Conservation (phyloP, 2,329 filamentous ascomycete genomes). For the Arthrinium phaeospermum region DNA sequence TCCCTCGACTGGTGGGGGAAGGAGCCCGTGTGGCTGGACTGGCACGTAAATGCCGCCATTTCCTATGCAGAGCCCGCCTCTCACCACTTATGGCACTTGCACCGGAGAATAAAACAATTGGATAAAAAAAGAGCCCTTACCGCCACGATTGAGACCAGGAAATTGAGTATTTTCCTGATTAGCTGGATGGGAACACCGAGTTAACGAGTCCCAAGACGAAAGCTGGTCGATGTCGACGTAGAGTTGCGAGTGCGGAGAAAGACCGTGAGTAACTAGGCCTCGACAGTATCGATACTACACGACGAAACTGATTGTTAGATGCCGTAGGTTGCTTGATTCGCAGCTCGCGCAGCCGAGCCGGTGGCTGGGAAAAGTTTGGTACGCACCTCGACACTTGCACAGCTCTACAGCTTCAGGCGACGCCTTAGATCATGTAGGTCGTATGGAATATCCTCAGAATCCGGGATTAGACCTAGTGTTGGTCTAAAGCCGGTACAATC, state of each 20-base stretch:
- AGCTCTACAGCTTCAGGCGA: conserved; percentile 36
- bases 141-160: conserved; percentile 54
- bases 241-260: conserved; percentile 49
- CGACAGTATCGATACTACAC: conserved; percentile 49
- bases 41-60: background rate
- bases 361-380: background rate
- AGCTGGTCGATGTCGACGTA: conserved; percentile 46
- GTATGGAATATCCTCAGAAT: conserved; percentile 38
- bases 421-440: conserved; percentile 41
- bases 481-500: conserved; percentile 40
- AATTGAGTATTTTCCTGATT: conserved; percentile 56
- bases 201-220: conserved; percentile 66
- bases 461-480: conserved; percentile 39
- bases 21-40: conserved; percentile 1
- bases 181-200: conserved; percentile 64
- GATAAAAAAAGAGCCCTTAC: conserved; percentile 51
- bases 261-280: conserved; percentile 41
- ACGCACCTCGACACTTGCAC: conserved; percentile 44
- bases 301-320: conserved; percentile 35
- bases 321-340: conserved; percentile 31
- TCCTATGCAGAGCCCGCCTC: background rate
- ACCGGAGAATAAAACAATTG: conserved; percentile 14
- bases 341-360: background rate
- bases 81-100: background rate
- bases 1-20: background rate